phyloP scores from a whole-genome alignment of 2,329 filamentous ascomycete genomes.

The Fusarium odoratissimum region DNA sequence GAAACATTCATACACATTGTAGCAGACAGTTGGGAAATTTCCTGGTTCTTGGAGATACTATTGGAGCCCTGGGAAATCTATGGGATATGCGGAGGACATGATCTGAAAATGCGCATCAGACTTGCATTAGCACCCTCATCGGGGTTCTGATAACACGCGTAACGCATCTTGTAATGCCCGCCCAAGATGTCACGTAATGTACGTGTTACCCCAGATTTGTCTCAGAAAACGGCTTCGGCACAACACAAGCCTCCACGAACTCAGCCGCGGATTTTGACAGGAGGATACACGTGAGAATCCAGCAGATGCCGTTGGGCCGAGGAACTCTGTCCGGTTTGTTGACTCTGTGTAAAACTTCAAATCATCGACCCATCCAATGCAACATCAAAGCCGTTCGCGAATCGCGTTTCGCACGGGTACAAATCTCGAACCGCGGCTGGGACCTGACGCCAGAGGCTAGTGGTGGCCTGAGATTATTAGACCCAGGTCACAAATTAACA shows the following conservation, averaged over 20 bases:
- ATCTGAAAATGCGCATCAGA: slow-evolving; percentile 13
- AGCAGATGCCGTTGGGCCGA: slow-evolving; percentile 27
- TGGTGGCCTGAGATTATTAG: slow-evolving; percentile 27
- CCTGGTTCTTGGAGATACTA: not conserved
- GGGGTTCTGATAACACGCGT: not conserved
- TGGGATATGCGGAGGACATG: not conserved
- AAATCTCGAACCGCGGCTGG: slow-evolving; percentile 15
- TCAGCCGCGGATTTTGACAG: not conserved
- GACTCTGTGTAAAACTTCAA: not conserved
- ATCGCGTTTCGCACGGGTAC: slow-evolving; percentile 11
- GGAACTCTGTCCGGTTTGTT: slow-evolving; percentile 3
- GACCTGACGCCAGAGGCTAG: slow-evolving; percentile 16
- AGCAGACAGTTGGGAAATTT: not conserved
- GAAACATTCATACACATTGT: not conserved
- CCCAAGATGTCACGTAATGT: not conserved
- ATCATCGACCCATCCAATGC: not conserved
- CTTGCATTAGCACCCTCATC: slow-evolving; percentile 21
- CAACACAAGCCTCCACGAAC: slow-evolving; percentile 5
- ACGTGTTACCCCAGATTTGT: slow-evolving; percentile 28
- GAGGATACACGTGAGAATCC: slow-evolving; percentile 4
- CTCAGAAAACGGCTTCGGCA: slow-evolving; percentile 19
- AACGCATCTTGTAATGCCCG: not conserved
- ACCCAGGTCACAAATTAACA: slow-evolving; percentile 23
- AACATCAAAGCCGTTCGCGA: slow-evolving; percentile 4
- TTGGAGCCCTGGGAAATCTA: not conserved